These are phyloP conservation scores for Neurospora africana DNA, from an alignment of 495 filamentous ascomycete genomes.

Conservation along the genomic window DNA sequence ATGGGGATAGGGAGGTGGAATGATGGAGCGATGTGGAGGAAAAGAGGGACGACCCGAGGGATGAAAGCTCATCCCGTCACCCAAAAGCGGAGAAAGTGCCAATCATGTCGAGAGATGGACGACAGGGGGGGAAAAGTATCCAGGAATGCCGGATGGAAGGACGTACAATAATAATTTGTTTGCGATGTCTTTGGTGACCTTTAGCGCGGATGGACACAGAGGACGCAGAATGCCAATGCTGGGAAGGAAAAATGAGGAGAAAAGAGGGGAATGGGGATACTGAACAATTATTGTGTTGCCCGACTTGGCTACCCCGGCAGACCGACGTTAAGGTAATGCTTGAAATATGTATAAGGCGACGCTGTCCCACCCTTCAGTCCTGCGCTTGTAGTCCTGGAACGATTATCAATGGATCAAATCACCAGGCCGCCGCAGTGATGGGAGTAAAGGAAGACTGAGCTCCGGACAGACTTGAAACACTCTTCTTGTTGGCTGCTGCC, in stretches of 20 bases:
- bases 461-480: not conserved
- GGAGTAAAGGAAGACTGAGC: not conserved
- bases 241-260: constrained; percentile 10
- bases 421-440: not conserved
- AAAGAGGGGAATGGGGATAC: constrained; percentile 9
- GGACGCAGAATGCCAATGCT: constrained; percentile 16
- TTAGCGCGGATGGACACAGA: not conserved
- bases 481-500: not conserved
- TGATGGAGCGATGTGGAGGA: not conserved
- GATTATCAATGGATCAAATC: not conserved
- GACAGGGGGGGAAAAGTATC: not conserved
- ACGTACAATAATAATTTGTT: not conserved
- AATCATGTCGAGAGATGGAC: not conserved
- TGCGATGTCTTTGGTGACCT: not conserved
- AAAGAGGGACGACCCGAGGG: not conserved
- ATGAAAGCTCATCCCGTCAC: not conserved
- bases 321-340: not conserved
- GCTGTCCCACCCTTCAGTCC: not conserved
- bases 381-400: not conserved
- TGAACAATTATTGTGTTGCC: not conserved
- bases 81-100: not conserved
- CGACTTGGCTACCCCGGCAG: not conserved
- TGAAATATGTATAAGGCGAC: not conserved
- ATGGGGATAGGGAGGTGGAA: not conserved
- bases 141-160: not conserved